A percentile compares a stretch with the other conserved stretches of the same genome.
phyloP scores from a whole-genome alignment of 495 filamentous ascomycete species.

The Xylaria scruposa region DNA sequence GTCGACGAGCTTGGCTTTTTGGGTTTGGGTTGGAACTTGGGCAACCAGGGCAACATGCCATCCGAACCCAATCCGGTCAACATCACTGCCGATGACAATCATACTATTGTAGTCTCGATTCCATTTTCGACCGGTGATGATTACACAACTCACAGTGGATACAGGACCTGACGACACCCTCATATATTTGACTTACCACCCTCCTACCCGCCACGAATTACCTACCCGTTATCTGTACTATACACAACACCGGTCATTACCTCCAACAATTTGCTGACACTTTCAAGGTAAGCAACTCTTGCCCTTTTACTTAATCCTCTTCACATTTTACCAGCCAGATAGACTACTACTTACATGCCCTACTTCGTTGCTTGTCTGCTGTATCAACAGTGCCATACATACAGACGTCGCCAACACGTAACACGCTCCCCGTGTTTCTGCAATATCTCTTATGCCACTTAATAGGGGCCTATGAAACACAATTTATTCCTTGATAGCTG shows the following conservation, averaged over 20 bases:
- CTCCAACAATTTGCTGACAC: background rate
- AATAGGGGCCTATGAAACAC: background rate
- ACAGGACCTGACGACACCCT: background rate
- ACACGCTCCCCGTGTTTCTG: background rate
- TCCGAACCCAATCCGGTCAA: conserved; percentile 20
- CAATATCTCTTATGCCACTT: background rate
- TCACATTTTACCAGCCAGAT: background rate
- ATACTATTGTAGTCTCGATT: background rate
- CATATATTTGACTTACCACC: conserved; percentile 2
- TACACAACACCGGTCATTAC: background rate
- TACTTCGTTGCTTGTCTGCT: background rate
- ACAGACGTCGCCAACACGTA: background rate
- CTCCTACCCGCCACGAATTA: background rate
- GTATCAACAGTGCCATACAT: background rate
- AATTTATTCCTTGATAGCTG: background rate
- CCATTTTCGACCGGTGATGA: background rate
- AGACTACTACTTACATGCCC: background rate
- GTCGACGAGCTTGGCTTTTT: background rate
- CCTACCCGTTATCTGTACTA: background rate
- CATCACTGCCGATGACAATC: conserved; percentile 11
- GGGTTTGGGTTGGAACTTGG: background rate
- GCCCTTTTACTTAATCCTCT: background rate
- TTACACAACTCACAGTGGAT: background rate
- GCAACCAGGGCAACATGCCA: conserved; percentile 7
- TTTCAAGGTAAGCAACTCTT: background rate